Evolutionary conservation across 192 early-diverging fungal species (phyloP).

Genomic region (Podila minutissima): DNA sequence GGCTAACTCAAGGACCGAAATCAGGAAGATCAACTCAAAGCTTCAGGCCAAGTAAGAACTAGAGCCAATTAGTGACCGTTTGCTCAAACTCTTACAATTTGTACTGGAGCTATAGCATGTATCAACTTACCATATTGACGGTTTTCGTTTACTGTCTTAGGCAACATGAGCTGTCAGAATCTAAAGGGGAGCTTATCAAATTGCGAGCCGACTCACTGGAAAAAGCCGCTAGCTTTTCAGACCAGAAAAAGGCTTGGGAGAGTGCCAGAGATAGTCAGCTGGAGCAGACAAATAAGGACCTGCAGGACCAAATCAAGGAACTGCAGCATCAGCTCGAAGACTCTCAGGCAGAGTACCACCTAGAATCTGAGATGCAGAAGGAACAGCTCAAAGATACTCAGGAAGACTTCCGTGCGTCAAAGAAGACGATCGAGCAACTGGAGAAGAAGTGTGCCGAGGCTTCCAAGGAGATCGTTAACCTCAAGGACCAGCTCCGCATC

Average conservation of each 20-base stretch:
- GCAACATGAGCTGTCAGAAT: neutral
- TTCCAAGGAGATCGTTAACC: neutral
- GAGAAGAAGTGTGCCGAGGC: neutral
- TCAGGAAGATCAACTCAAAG: neutral
- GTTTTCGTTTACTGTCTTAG: neutral
- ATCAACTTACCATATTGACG: neutral
- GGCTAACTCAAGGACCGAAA: neutral
- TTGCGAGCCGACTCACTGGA: neutral
- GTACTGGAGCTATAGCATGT: neutral
- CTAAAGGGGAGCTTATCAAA: neutral
- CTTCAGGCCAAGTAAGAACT: neutral
- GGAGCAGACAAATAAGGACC: neutral
- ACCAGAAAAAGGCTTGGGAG: neutral
- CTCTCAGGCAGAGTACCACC: neutral
- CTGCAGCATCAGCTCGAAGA: slow-evolving; percentile 6
- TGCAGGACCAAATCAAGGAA: slow-evolving; percentile 1
- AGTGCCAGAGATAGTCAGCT: neutral
- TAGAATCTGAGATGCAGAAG: neutral
- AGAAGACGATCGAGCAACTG: neutral
- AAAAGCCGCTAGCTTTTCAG: neutral
- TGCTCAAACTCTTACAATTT: neutral
- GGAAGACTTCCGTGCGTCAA: neutral
- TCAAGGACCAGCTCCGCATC: neutral
- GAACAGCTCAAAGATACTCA: neutral
- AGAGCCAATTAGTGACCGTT: too few species aligned